Base-by-base conservation (phyloP, 306 rosid species). In the Glycine latifolia region DNA sequence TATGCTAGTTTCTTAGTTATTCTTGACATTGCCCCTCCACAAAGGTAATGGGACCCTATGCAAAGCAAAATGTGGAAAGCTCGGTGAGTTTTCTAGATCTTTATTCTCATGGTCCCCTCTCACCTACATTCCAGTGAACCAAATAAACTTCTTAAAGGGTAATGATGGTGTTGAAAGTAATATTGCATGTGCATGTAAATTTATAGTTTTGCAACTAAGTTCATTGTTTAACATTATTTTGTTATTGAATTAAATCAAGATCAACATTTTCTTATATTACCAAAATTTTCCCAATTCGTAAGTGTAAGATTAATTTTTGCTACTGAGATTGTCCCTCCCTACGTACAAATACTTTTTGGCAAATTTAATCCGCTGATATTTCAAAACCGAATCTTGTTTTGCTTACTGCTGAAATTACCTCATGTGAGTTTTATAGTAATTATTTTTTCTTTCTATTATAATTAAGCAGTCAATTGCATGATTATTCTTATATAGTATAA, bases 11-110 rank as follows among this genome's bases (percentile, higher is more conserved):
- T 68, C 58, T 10, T 67, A 11, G 47, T 39, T 13, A 63, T 35
- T 77, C 50, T 16, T 12, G 9, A 68, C 50, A 69, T 43, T 53
- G 39, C 26, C 44, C 62, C 66, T 71, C 54, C 55, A 4, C 10
- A 48, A 80, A 13, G 43, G 55, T 53, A 13, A 17, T 11, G 66
- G 65, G 81, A 52, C 47, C 65, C 72, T 20, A 63, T 49, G 39
- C 41, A 49, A 8, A 37, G 41, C 5, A 37, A 37, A 31, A 31
- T 56, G 37, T 55, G 77, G 49, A 77, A 43, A 39, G 65, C 17
- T 12, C 11, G 17, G 46, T 16, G 14, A 37, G 15, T 2, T 39
- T 47, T 67, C 16, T 26, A 16, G 55, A 17, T 66, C 59, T 26
- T 7, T 5, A 8, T 39, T 14, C 48, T 26, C 2, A 49, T 8